Evolutionary conservation across 1,284 basidiomycete genomes (phyloP), one percentile per base, ranked within the genome.

Genomic region (Trametes versicolor): DNA sequence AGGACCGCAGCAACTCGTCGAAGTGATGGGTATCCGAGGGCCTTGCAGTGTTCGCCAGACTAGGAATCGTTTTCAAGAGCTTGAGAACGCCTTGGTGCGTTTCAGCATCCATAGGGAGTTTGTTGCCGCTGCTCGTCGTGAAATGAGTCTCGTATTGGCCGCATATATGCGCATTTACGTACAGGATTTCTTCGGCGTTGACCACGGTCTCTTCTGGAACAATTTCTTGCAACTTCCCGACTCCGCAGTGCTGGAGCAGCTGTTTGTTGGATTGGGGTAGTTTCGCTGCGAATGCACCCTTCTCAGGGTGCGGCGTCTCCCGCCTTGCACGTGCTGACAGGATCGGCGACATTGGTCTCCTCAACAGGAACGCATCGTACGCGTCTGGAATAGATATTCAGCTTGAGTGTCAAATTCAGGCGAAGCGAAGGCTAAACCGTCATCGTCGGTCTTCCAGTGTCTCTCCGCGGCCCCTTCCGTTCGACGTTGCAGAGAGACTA

Each of bases 301-400:
- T 47, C 19, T 79, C 78, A 17, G 76, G 55, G 43, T 66, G 70
- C 1, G 80, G 82, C 29, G 82, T 84, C 68, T 80, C 74, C 4
- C 71, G 74, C 34, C 67, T 75, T 2, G 84, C 77, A 21, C 76
- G 74, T 9, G 69, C 69, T 27, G 82, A 80, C 41, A 86, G 71
- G 13, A 83, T 57, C 17, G 83, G 83, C 2, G 79, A 78, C 68
- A 80, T 71, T 2, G 80, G 80, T 50, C 75, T 74, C 57, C 67
- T 70, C 4, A 75, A 52, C 5, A 72, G 32, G 70, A 70, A 64
- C 68, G 48, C 65, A 39, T 65, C 74, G 73, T 66, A 64, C 23
- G 60, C 56, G 13, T 76, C 71, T 70, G 59, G 32, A 36, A 67
- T 3, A 57, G 27, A 15, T 25, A 29, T 17, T 25, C 13, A 29